Base-by-base conservation (phyloP, 805 yeast species). In the Pichia thaimueangensis region DNA sequence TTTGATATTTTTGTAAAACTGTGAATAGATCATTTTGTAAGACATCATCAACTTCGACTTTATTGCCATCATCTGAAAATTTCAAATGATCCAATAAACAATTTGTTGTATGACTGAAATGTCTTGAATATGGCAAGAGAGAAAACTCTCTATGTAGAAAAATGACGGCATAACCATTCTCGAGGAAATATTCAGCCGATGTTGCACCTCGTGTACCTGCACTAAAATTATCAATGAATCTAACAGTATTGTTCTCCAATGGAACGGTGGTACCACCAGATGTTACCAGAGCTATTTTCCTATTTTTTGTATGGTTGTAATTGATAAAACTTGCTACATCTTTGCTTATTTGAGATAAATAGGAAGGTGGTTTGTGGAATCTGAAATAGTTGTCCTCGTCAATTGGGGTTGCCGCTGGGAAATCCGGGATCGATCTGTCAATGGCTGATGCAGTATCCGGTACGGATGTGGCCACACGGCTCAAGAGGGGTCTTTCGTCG, bases 181-280 rank as follows among this genome's bases (percentile, higher is more conserved):
- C 86, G 41, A 93, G 66, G 52, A 91, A 86, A 57, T 86, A 82
- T 62, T 93, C 98, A 4, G 97, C 96, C 30, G 94, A 82, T 0
- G 96, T 80, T 4, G 98, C 95, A 43, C 98, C 99, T 62, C 99
- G 76, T 0, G 97, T 93, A 20, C 99, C 99, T 20, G 97, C 97
- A 50, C 93, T 81, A 61, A 93, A 93, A 58, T 93, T 93, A 63
- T 93, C 99, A 55, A 93, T 88, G 63, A 93, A 93, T 41, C 99
- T 67, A 6, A 93, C 99, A 0, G 98, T 93, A 58, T 93, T 93
- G 63, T 88, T 89, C 57, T 93, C 99, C 50, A 93, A 68, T 0
- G 99, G 99, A 0, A 93, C 99, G 0, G 97, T 91, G 1, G 98
- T 93, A 19, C 99, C 99, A 20, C 99, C 99, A 8, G 91, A 80